Evolutionary conservation across 331 rosid species (phyloP).

Genomic region (Dryas integrifolia): DNA sequence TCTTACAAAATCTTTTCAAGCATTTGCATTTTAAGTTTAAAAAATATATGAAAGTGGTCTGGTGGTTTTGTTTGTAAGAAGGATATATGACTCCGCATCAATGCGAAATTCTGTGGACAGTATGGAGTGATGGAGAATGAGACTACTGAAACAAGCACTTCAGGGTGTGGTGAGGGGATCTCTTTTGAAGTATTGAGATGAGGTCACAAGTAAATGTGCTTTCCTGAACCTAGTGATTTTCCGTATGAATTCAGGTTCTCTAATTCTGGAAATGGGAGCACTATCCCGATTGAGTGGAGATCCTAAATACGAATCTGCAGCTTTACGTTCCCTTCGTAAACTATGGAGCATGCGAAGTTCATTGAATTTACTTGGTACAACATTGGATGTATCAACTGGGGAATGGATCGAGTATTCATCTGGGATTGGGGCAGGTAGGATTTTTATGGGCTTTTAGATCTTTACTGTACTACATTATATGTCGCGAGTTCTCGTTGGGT

Average conservation of each 20-base stretch:
- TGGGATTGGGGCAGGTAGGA: conserved; percentile 95
- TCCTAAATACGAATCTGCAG: conserved; percentile 73
- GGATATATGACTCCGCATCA: conserved; percentile 70
- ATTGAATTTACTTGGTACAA: conserved; percentile 85
- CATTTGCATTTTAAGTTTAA: conserved; percentile 24
- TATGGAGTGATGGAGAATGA: conserved; percentile 95
- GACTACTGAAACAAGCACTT: conserved; percentile 98
- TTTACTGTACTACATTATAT: not conserved
- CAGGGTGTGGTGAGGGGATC: conserved; percentile 96
- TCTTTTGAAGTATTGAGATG: conserved; percentile 43
- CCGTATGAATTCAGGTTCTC: conserved; percentile 60
- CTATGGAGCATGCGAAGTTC: conserved; percentile 93
- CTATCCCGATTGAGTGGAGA: conserved; percentile 86
- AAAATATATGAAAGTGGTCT: conserved; percentile 38
- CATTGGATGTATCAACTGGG: conserved; percentile 79
- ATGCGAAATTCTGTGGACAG: conserved; percentile 90
- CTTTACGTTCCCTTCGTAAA: conserved; percentile 83
- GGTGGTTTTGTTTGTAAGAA: conserved; percentile 59
- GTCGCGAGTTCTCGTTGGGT: conserved; percentile 17
- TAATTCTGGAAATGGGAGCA: conserved; percentile 99
- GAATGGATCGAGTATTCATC: conserved; percentile 87
- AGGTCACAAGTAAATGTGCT: conserved; percentile 25
- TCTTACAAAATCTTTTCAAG: conserved; percentile 15
- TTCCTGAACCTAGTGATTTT: conserved; percentile 32
- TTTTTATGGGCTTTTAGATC: conserved; percentile 19